Evolutionary conservation across 345 rosid genomes (phyloP).

Genomic region (Aquilaria yunnanensis): DNA sequence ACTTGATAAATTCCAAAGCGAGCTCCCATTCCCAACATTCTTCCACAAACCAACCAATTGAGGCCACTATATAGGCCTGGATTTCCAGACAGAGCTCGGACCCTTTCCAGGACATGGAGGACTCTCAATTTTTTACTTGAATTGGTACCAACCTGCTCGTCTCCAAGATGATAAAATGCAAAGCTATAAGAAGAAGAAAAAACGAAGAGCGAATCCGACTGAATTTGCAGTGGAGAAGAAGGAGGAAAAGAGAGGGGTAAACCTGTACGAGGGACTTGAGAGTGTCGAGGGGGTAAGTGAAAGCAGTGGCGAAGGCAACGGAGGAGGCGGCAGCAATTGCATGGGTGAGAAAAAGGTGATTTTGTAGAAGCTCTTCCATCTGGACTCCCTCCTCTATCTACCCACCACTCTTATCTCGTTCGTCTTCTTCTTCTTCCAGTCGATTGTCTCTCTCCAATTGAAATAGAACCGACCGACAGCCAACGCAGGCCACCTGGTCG

Average conservation of each 20-base stretch:
- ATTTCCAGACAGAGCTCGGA: conserved; percentile 52
- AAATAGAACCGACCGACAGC: background rate
- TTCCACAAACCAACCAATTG: conserved; percentile 60
- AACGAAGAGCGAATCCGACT: background rate
- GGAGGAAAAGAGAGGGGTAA: conserved; percentile 2
- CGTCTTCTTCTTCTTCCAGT: background rate
- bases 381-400: background rate
- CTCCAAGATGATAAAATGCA: conserved; percentile 1
- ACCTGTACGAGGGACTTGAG: conserved; percentile 84
- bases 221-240: background rate
- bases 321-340: conserved; percentile 73
- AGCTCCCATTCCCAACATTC: conserved; percentile 60
- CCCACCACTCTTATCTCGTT: too few species aligned
- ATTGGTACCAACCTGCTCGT: conserved; percentile 73
- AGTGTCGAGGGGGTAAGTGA: conserved; percentile 83
- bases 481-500: conserved; percentile 1
- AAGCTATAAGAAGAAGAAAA: background rate
- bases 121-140: conserved; percentile 48
- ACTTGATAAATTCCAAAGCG: conserved; percentile 86
- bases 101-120: conserved; percentile 46
- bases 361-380: conserved; percentile 45
- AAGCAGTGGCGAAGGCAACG: conserved; percentile 56
- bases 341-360: conserved; percentile 69
- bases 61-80: conserved; percentile 79
- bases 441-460: background rate